A percentile compares a stretch with the other conserved stretches of the same genome.
phyloP scores from a whole-genome alignment of 2,329 filamentous ascomycete genomes.

The Mollisia scopiformis region DNA sequence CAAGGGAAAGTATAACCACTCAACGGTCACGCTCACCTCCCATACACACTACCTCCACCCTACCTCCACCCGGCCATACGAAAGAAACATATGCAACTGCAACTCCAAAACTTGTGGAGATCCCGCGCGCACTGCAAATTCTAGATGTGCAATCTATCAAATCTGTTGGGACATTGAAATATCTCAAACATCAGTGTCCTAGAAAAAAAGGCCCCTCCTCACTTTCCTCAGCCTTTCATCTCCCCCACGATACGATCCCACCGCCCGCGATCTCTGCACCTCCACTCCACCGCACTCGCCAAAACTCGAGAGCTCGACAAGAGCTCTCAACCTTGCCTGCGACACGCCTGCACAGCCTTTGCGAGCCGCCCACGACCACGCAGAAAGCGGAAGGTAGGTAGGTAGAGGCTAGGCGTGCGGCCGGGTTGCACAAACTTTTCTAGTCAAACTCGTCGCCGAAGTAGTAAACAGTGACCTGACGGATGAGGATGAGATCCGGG shows the following conservation, averaged over 20 bases:
- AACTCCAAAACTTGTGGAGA: constrained; percentile 9
- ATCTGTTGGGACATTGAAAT: constrained; percentile 10
- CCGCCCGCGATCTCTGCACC: not conserved
- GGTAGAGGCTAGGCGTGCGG: not conserved
- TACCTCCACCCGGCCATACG: not conserved
- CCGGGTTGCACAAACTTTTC: constrained; percentile 2
- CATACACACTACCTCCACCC: not conserved
- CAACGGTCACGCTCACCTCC: not conserved
- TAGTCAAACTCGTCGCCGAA: constrained; percentile 7
- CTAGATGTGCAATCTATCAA: not conserved
- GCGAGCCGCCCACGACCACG: not conserved
- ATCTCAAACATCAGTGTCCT: not conserved
- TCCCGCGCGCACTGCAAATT: not conserved
- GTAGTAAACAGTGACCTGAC: constrained; percentile 2
- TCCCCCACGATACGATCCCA: not conserved
- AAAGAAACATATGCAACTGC: constrained; percentile 8
- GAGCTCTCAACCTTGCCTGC: constrained; percentile 5
- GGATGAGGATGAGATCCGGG: constrained; percentile 15
- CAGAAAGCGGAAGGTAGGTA: too few species aligned
- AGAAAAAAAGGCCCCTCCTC: not conserved
- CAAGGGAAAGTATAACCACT: not conserved
- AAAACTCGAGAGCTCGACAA: constrained; percentile 6
- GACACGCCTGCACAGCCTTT: constrained; percentile 3
- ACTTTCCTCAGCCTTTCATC: constrained; percentile 6
- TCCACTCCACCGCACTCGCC: not conserved